Evolutionary conservation across 2,329 filamentous ascomycete species (phyloP).

Genomic region (Botrytis hyacinthi): DNA sequence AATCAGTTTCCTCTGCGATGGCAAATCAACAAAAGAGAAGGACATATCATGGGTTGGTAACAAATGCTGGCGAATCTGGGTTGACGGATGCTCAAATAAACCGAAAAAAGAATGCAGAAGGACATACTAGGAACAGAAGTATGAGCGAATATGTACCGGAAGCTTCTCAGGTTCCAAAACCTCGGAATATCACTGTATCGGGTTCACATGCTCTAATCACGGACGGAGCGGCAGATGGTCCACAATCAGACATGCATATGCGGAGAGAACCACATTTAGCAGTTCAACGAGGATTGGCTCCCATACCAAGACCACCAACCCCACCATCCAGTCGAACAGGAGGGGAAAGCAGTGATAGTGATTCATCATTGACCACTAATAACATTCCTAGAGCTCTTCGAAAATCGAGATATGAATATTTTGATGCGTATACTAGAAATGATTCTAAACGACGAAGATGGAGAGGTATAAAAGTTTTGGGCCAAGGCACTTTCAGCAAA

Average conservation of each 20-base stretch:
- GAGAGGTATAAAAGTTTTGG: constrained; percentile 75
- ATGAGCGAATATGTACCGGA: constrained; percentile 86
- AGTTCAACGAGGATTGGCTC: constrained; percentile 69
- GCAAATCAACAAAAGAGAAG: constrained; percentile 56
- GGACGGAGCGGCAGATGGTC: constrained; percentile 46
- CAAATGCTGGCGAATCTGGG: constrained; percentile 29
- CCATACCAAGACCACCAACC: constrained; percentile 66
- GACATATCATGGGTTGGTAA: constrained; percentile 50
- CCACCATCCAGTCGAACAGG: constrained; percentile 79
- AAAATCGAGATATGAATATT: constrained; percentile 56
- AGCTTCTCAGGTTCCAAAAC: constrained; percentile 61
- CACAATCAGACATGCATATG: constrained; percentile 47
- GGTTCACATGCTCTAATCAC: constrained; percentile 52
- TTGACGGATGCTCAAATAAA: constrained; percentile 28
- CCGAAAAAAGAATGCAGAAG: constrained; percentile 34
- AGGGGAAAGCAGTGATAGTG: constrained; percentile 47
- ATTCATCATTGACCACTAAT: constrained; percentile 47
- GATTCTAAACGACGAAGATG: constrained; percentile 73
- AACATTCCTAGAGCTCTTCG: constrained; percentile 39
- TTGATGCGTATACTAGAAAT: constrained; percentile 64
- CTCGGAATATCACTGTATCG: constrained; percentile 70
- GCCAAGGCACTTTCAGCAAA: constrained; percentile 92
- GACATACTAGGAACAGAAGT: constrained; percentile 73
- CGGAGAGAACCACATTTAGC: constrained; percentile 81
- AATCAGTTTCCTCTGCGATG: constrained; percentile 51